These are phyloP conservation scores for Nakazawaea siamensis DNA, from an alignment of 805 yeast genomes.

Conservation along the genomic window DNA sequence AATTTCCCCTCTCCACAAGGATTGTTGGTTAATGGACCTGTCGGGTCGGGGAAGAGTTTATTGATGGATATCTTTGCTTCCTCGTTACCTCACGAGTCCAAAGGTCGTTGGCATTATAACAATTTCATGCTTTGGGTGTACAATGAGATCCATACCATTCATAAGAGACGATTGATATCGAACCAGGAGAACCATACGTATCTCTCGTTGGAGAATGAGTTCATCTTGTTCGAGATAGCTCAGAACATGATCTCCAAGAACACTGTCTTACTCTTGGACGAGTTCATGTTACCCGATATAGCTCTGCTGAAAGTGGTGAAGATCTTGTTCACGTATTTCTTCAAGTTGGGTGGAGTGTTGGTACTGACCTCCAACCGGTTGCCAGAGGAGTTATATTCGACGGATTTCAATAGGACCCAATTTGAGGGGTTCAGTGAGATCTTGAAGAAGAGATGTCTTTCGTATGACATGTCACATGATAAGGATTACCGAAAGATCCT, in stretches of 20 bases:
- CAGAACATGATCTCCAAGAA: conserved; percentile 49
- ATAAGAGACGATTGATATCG: conserved; percentile 29
- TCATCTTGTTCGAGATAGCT: conserved; percentile 58
- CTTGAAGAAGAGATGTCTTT: conserved; percentile 48
- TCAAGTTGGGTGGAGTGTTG: conserved; percentile 66
- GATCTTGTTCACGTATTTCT: conserved; percentile 57
- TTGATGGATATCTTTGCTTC: conserved; percentile 64
- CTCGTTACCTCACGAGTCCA: conserved; percentile 53
- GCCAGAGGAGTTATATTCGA: conserved; percentile 65
- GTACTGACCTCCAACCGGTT: conserved; percentile 68
- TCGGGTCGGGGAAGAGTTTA: conserved; percentile 72
- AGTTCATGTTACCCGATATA: conserved; percentile 70
- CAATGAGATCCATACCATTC: conserved; percentile 49
- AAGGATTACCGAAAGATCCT: conserved; percentile 45
- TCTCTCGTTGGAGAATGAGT: conserved; percentile 48
- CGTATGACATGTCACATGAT: conserved; percentile 52
- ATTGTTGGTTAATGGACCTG: conserved; percentile 53
- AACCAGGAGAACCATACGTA: conserved; percentile 24
- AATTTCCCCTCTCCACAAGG: conserved; percentile 59
- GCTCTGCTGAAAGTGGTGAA: conserved; percentile 66
- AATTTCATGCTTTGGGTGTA: conserved; percentile 65
- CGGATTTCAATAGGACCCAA: conserved; percentile 50
- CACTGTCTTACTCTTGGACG: conserved; percentile 59
- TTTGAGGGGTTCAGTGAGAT: conserved; percentile 50
- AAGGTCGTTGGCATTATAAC: conserved; percentile 65